Conservation (phyloP, 352 stramenopile genomes). For the Phytophthora sp. region DNA sequence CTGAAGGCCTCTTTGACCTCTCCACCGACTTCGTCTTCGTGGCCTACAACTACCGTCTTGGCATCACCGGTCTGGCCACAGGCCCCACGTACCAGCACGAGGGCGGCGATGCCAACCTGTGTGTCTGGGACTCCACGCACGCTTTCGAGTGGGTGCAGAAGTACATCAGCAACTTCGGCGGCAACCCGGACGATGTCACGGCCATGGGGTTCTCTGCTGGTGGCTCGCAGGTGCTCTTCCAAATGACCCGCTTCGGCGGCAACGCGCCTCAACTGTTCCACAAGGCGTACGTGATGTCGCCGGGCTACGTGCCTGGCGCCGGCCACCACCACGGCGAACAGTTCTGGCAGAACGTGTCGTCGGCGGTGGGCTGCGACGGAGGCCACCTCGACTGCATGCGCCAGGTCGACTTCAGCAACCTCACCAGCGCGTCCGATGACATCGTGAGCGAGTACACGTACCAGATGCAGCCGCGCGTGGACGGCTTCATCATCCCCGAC, state of each 20-base stretch:
- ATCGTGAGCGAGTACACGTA: constrained; percentile 11
- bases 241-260: neutral
- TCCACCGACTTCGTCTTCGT: neutral
- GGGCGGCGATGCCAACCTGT: neutral
- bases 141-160: constrained; percentile 46
- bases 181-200: neutral
- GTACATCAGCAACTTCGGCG: constrained; percentile 41
- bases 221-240: neutral
- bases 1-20: constrained; percentile 28
- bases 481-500: constrained; percentile 23
- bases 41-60: neutral
- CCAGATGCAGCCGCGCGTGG: constrained; percentile 19
- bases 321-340: constrained; percentile 19
- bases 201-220: neutral
- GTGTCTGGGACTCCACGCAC: constrained; percentile 31
- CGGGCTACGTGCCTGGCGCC: constrained; percentile 10
- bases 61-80: neutral
- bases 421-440: neutral
- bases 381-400: constrained; percentile 19
- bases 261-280: neutral
- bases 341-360: constrained; percentile 24
- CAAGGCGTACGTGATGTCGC: constrained; percentile 13
- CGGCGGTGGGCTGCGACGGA: constrained; percentile 6
- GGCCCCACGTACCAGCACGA: neutral
- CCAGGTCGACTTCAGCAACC: constrained; percentile 2